Percentiles rank a stretch among this genome's conserved stretches.
These are phyloP conservation scores for Geranium brycei DNA, from an alignment of 345 rosid genomes.

Conservation along the genomic window DNA sequence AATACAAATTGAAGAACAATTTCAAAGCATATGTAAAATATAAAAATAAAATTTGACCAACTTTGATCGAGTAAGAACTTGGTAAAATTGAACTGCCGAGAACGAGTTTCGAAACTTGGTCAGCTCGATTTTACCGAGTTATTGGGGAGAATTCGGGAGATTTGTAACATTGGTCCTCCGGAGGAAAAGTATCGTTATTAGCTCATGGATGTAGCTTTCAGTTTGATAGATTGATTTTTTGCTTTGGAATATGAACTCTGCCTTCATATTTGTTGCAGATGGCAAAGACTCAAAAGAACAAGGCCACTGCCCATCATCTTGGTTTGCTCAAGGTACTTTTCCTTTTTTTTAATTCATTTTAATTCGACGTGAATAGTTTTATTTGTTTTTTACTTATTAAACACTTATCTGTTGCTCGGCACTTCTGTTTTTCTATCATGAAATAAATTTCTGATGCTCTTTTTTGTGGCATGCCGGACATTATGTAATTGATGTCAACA, in stretches of 20 bases:
- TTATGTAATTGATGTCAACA: background rate
- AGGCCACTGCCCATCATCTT: constrained; percentile 94
- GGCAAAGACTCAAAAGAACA: constrained; percentile 96
- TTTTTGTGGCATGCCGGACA: background rate
- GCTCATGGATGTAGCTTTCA: background rate
- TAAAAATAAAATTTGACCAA: no score
- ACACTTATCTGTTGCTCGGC: no score
- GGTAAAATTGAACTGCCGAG: no score
- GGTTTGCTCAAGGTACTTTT: constrained; percentile 75
- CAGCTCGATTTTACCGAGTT: no score
- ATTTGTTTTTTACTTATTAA: background rate
- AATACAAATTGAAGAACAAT: no score
- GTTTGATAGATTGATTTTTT: background rate
- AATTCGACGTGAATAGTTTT: background rate
- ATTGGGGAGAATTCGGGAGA: no score
- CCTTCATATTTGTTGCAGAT: constrained; percentile 37
- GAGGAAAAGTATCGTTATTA: background rate
- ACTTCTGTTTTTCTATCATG: background rate
- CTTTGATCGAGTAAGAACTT: no score
- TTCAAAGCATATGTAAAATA: no score
- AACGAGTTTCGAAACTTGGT: no score
- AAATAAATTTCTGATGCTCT: background rate
- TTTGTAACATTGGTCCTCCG: background rate
- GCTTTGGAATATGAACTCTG: background rate
- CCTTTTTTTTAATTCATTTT: background rate